Evolutionary conservation across 805 yeast genomes (phyloP), one percentile per base, ranked within the genome.

Genomic region (Ogataea paraovalis): DNA sequence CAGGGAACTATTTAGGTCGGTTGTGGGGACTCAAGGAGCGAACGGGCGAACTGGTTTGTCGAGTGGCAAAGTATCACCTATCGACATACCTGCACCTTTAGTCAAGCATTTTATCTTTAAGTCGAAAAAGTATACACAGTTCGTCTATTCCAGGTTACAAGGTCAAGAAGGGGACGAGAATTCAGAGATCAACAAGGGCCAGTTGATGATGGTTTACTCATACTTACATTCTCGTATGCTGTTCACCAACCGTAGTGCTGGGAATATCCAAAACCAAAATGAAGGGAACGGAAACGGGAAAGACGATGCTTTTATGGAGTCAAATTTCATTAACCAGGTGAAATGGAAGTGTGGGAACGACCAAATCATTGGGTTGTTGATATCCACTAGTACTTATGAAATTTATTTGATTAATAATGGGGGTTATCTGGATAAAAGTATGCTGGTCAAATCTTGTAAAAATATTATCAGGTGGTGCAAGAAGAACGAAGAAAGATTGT

Each of bases 71-170:
- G 65, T 76, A 25, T 69, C 72, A 45, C 72, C 80, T 5, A 68
- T 73, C 18, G 82, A 75, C 42, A 70, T 81, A 20, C 80, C 79
- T 1, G 84, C 82, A 0, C 79, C 79, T 3, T 53, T 74, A 25
- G 75, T 92, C 10, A 77, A 80, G 50, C 97, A 90, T 67, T 94
- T 91, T 60, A 75, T 90, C 21, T 91, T 80, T 71, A 90, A 87
- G 65, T 79, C 87, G 30, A 83, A 79, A 49, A 69, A 68, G 20
- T 77, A 78, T 47, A 81, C 88, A 16, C 97, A 88, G 57, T 83
- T 75, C 56, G 75, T 68, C 1, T 65, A 56, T 42, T 60, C 70
- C 1, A 49, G 56, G 21, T 38, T 62, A 20, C 57, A 54, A 42
- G 59, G 57, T 2, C 45, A 36, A 12, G 23, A 27, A 4, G 54